Evolutionary conservation across 2,329 filamentous ascomycete genomes (phyloP), one percentile per base, ranked within the genome.

Genomic region (Colletotrichum sp.): DNA sequence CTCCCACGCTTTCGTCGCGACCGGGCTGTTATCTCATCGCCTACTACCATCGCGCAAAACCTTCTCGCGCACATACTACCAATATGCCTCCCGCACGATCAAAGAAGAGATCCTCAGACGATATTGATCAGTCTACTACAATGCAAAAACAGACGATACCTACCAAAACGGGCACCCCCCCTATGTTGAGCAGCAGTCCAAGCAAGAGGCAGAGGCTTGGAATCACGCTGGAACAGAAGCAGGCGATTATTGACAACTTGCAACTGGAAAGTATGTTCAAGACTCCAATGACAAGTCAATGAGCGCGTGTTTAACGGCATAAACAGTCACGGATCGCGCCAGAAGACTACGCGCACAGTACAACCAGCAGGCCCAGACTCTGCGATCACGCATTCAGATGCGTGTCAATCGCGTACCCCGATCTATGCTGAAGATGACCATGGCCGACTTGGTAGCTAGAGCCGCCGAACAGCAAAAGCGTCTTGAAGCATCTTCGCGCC

Each of bases 351-450:
- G 96, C 80, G 94, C 96, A 8, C 96, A 98, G 83, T 98, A 97
- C 86, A 93, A 94, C 74, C 90, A 97, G 12, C 96, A 98, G 84
- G 94, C 96, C 26, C 94, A 96, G 83, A 94, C 94, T 77, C 90
- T 98, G 52, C 92, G 94, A 76, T 93, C 95, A 75, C 93, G 96
- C 76, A 93, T 99, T 68, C 96, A 98, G 84, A 94, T 98, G 86
- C 94, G 97, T 85, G 91, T 98, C 83, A 98, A 98, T 82, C 93
- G 97, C 69, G 97, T 98, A 68, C 97, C 97, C 9, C 90, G 92
- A 79, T 90, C 93, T 18, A 86, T 98, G 77, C 93, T 96, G 75
- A 94, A 94, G 81, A 89, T 92, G 76, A 97, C 92, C 73, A 96
- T 99, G 89, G 92, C 92, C 71, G 96, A 98, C 59, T 88, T 98